Evolutionary conservation across 2,329 filamentous ascomycete genomes (phyloP), one percentile per base, ranked within the genome.

Genomic region (Xylariaceae sp.): DNA sequence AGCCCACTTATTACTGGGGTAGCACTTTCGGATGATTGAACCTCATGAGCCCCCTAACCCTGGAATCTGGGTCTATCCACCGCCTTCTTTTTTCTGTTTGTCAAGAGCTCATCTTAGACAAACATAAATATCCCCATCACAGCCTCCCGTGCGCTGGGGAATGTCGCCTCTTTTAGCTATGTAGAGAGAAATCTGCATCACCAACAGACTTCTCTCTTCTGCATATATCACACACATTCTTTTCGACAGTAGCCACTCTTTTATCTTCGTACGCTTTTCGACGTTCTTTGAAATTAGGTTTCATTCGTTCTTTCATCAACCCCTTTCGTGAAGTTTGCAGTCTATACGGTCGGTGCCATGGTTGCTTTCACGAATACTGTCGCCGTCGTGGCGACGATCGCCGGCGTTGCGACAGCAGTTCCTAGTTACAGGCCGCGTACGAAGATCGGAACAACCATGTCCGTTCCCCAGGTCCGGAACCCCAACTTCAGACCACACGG

Each of bases 401-500:
- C 63, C 42, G 61, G 67, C 43, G 45, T 68, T 14, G 63, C 67
- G 47, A 59, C 54, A 16, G 67, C 67, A 9, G 61, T 52, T 18
- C 65, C 68, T 18, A 56, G 62, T 18, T 57, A 57, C 21, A 37
- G 14, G 32, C 47, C 54, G 26, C 61, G 58, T 16, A 40, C 61
- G 42, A 65, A 67, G 55, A 52, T 53, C 16, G 63, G 66, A 21
- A 62, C 63, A 21, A 62, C 62, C 3, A 68, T 69, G 53, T 62
- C 60, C 43, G 65, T 69, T 29, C 58, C 60, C 48, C 67, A 68
- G 57, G 60, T 68, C 32, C 51, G 61, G 51, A 68, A 68, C 60
- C n/a, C 59, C 6, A 44, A 57, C 43, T 70, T 67, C 61, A 65
- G 61, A 57, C 59, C 63, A 14, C 61, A 66, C 41, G 68, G 68